Evolutionary conservation across 352 stramenopile species (phyloP).

Genomic region (Phytopythium aichiense): DNA sequence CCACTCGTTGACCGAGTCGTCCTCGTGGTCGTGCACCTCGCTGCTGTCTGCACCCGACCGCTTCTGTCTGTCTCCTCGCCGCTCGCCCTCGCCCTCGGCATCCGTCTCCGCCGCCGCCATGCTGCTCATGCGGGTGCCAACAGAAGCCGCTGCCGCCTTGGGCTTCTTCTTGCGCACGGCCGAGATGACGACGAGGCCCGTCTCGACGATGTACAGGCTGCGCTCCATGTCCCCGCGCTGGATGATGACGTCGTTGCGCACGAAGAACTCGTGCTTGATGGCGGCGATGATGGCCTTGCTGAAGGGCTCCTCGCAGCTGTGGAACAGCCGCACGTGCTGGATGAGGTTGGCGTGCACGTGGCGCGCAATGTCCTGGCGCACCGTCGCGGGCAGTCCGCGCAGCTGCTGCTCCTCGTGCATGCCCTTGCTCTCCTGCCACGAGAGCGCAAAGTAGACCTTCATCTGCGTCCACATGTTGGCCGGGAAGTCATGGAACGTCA

Average conservation of each 20-base stretch:
- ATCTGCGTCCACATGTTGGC: slow-evolving; percentile 58
- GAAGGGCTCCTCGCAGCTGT: slow-evolving; percentile 52
- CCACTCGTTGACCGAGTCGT: slow-evolving; percentile 33
- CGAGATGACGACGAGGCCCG: slow-evolving; percentile 58
- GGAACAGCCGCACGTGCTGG: slow-evolving; percentile 56
- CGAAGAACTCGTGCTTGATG: slow-evolving; percentile 71
- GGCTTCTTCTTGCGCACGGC: slow-evolving; percentile 23
- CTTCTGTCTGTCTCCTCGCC: slow-evolving; percentile 5
- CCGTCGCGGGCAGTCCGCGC: slow-evolving; percentile 36
- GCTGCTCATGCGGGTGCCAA: not conserved
- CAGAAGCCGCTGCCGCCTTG: not conserved
- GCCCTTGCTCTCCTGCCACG: slow-evolving; percentile 65
- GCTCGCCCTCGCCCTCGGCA: slow-evolving; percentile 8
- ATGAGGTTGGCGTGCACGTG: slow-evolving; percentile 61
- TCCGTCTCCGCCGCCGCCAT: not conserved
- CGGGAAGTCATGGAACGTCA: slow-evolving; percentile 61
- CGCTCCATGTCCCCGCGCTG: slow-evolving; percentile 48
- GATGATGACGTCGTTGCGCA: slow-evolving; percentile 76
- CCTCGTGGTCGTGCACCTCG: slow-evolving; percentile 4
- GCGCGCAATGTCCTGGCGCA: slow-evolving; percentile 58
- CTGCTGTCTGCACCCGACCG: not conserved
- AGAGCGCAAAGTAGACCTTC: slow-evolving; percentile 68
- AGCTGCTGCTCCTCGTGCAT: slow-evolving; percentile 57
- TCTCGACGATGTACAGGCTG: slow-evolving; percentile 71
- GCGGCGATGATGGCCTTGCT: slow-evolving; percentile 50